phyloP scores from a whole-genome alignment of 2,329 filamentous ascomycete species.

The Diaporthe sp. region DNA sequence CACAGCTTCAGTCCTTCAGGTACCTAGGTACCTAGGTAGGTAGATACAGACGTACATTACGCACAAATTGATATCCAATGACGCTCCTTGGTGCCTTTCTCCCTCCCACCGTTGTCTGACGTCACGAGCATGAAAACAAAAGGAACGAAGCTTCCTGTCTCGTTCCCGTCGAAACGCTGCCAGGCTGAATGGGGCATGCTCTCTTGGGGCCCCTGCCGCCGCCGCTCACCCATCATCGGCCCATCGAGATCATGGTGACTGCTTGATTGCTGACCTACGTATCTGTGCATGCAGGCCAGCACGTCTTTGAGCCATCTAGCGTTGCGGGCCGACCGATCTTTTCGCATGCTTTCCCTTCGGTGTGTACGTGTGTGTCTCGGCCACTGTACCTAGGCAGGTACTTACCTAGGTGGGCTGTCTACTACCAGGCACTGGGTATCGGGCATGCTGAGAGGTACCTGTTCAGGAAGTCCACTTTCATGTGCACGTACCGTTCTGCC shows the following conservation, averaged over 20 bases:
- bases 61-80: slow-evolving; percentile 10
- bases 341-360: not conserved
- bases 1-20: too few relatives aligned
- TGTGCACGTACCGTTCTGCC: not conserved
- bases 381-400: not conserved
- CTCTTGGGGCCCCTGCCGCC: not conserved
- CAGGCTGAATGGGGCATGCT: not conserved
- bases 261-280: not conserved
- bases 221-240: not conserved
- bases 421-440: not conserved
- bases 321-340: not conserved
- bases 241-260: slow-evolving; percentile 30
- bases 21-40: not conserved
- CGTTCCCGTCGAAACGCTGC: not conserved
- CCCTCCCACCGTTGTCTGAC: not conserved
- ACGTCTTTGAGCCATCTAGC: not conserved
- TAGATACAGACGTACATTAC: not conserved
- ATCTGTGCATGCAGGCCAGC: not conserved
- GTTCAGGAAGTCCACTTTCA: not conserved
- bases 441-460: not conserved
- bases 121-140: slow-evolving; percentile 12
- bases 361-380: not conserved
- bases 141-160: not conserved
- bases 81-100: slow-evolving; percentile 2
- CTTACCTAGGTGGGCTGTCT: not conserved